Conservation (phyloP, 2,329 filamentous ascomycete species). For the Fusarium sp. region DNA sequence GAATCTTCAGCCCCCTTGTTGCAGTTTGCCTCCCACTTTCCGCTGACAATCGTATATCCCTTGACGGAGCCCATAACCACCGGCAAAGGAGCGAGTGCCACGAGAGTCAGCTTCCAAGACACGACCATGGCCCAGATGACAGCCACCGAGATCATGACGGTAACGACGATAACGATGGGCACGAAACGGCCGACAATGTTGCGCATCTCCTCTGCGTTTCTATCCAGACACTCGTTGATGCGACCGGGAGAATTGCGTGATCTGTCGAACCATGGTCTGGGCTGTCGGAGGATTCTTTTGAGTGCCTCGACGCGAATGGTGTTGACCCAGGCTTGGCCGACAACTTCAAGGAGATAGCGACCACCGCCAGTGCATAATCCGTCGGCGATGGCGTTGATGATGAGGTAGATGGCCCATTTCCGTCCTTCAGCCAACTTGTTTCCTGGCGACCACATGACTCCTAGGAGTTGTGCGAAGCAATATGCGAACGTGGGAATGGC, state of each 20-base stretch:
- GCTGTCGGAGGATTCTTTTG: constrained; percentile 78
- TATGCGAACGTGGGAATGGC: constrained; percentile 82
- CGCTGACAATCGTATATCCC: constrained; percentile 72
- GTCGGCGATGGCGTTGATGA: constrained; percentile 76
- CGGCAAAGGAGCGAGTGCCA: constrained; percentile 77
- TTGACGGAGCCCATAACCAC: constrained; percentile 75
- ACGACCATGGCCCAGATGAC: constrained; percentile 79
- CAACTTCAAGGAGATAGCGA: constrained; percentile 78
- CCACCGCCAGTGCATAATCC: constrained; percentile 73
- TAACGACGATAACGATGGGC: constrained; percentile 75
- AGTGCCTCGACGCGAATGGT: constrained; percentile 76
- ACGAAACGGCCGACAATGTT: constrained; percentile 84
- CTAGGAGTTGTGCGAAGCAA: constrained; percentile 78
- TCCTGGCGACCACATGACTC: constrained; percentile 71
- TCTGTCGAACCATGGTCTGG: constrained; percentile 81
- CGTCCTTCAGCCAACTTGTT: constrained; percentile 64
- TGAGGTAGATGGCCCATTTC: constrained; percentile 77
- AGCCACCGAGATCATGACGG: constrained; percentile 75
- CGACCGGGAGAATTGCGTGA: constrained; percentile 72
- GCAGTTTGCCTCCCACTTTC: constrained; percentile 77
- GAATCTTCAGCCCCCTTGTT: constrained; percentile 72
- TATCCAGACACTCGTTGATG: constrained; percentile 80
- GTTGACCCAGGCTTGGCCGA: constrained; percentile 83
- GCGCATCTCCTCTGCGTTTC: constrained; percentile 88
- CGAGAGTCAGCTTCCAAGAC: constrained; percentile 84